A percentile compares a stretch with the other conserved stretches of the same genome.
phyloP scores from a whole-genome alignment of 2,329 filamentous ascomycete species.

The Aspergillus novofumigatus region DNA sequence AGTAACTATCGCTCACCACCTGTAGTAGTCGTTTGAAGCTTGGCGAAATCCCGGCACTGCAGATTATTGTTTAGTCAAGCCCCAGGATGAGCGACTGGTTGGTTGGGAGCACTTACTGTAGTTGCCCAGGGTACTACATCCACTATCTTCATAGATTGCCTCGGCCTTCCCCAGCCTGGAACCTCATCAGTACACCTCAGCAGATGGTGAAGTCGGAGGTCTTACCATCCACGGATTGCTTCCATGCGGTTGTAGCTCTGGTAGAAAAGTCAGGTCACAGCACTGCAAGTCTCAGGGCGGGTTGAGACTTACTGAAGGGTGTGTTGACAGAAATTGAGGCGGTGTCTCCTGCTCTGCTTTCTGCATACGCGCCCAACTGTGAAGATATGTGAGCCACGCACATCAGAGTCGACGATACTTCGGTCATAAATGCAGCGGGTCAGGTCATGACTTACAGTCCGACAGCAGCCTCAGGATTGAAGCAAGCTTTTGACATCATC shows the following conservation, averaged over 20 bases:
- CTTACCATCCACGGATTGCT: constrained; percentile 51
- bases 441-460: constrained; percentile 36
- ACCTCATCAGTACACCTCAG: constrained; percentile 9
- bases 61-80: constrained; percentile 1
- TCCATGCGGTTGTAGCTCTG: constrained; percentile 52
- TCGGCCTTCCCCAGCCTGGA: constrained; percentile 39
- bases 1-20: constrained; percentile 7
- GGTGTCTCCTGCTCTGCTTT: constrained; percentile 41
- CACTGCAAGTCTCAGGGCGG: neutral
- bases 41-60: constrained; percentile 22
- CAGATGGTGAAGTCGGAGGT: neutral
- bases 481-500: constrained; percentile 62
- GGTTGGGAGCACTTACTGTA: constrained; percentile 22
- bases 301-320: constrained; percentile 46
- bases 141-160: constrained; percentile 35
- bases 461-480: constrained; percentile 53
- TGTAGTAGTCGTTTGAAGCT: constrained; percentile 10
- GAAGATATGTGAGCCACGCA: neutral
- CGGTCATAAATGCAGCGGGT: neutral
- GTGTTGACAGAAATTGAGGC: constrained; percentile 57
- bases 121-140: constrained; percentile 28
- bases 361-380: constrained; percentile 50
- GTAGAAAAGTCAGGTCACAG: constrained; percentile 5
- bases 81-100: neutral
- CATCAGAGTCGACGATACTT: neutral